Percentiles rank a stretch among this genome's conserved stretches.
Conservation (phyloP, 2,329 filamentous ascomycete genomes). For the Xylariaceae sp. region DNA sequence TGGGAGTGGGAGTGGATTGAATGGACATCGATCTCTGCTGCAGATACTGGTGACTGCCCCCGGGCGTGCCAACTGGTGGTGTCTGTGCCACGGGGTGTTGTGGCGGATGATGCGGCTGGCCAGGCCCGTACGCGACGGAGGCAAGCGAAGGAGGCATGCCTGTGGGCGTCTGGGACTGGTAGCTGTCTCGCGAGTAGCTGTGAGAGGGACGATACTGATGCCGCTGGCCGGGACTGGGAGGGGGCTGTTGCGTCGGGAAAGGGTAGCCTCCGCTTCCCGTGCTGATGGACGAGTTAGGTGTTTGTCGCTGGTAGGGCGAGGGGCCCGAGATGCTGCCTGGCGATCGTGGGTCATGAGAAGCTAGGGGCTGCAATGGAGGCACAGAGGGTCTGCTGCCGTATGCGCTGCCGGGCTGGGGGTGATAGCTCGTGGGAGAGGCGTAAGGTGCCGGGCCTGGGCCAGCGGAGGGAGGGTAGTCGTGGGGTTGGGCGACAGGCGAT, state of each 20-base stretch:
- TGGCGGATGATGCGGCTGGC: conserved; percentile 23
- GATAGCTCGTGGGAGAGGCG: conserved; percentile 35
- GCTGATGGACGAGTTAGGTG: conserved; percentile 45
- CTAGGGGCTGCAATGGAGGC: conserved; percentile 44
- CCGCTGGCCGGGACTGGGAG: conserved; percentile 25
- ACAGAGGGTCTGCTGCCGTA: conserved; percentile 34
- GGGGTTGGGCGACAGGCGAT: conserved; percentile 47
- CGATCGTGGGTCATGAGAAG: conserved; percentile 49
- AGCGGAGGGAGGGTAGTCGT: conserved; percentile 40
- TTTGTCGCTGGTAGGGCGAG: conserved; percentile 48
- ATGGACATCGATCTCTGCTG: conserved; percentile 54
- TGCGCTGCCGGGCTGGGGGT: conserved; percentile 39
- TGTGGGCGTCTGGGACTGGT: conserved; percentile 36
- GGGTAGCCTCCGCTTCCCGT: conserved; percentile 44
- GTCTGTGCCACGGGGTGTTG: conserved; percentile 44
- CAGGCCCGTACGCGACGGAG: conserved; percentile 40
- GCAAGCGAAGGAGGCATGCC: conserved; percentile 33
- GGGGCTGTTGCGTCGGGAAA: conserved; percentile 43
- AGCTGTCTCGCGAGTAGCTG: conserved; percentile 44
- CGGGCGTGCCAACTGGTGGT: conserved; percentile 46
- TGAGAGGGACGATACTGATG: conserved; percentile 48
- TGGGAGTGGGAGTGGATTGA: conserved; percentile 60
- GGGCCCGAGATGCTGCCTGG: conserved; percentile 46
- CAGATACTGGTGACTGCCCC: conserved; percentile 35
- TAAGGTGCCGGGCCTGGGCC: conserved; percentile 38